Base-by-base conservation (phyloP, 176 grass and related monocot species). In the Oryza longistaminata region DNA sequence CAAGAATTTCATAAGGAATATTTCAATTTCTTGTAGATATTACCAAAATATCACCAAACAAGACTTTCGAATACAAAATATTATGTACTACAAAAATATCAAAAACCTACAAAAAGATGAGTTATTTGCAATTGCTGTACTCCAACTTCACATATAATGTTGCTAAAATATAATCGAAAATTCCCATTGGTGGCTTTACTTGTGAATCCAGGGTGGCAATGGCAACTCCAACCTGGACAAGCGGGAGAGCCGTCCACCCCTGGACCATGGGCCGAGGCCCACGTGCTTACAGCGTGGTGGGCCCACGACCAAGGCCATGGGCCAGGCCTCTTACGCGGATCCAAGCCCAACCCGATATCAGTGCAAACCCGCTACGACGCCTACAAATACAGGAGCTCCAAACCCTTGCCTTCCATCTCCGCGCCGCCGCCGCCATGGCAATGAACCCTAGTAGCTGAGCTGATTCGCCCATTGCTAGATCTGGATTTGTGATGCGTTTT, bases 331-430 rank as follows among this genome's bases (percentile, higher is more conserved):
- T 25, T 3, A 34, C 19, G 4, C 10, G 8, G 29, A n/a, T 81
- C 67, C 83, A 78, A 15, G 27, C 34, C 72, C 16, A 80, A 70
- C 88, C 82, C 71, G 11, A 13, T 14, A 39, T 9, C 19, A 2
- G 17, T 4, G 53, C 53, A 21, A 10, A 78, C 58, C 61, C 19
- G 39, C 40, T 14, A 35, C 26, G 21, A 9, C 67, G 79, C 67
- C 84, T 90, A 90, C 88, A 90, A 90, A 90, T 78, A 34, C 33
- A 6, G 1, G 14, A 83, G 21, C 68, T 24, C n/a, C 11, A 15
- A 9, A 27, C 74, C 27, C 21, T 14, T 0, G 0, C 3, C 0
- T 4, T 45, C 13, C 11, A 7, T 2, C 11, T 2, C 16, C 49
- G 0, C 27, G 11, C 55, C 16, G 6, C 49, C 60, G 11, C 73